Percentiles rank a stretch among this genome's conserved stretches.
Evolutionary conservation across 352 stramenopile species (phyloP).

Genomic region (Pythium plurisporium): DNA sequence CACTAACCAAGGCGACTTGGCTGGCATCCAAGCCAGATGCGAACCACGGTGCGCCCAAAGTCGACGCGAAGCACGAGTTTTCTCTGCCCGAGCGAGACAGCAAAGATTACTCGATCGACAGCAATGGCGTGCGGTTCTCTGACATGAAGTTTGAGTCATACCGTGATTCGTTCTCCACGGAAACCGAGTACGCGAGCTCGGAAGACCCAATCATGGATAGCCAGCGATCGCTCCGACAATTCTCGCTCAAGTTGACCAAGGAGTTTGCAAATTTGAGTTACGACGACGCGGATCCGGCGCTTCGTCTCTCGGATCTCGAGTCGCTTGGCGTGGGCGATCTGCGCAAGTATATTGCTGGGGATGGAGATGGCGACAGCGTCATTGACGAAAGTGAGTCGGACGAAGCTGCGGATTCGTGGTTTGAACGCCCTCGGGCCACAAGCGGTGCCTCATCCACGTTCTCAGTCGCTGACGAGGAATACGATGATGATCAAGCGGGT

Average conservation of each 20-base stretch:
- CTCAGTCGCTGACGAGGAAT: background rate
- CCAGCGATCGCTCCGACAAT: background rate
- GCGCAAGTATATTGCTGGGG: background rate
- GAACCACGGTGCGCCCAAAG: too few relatives aligned
- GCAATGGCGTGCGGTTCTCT: too few relatives aligned
- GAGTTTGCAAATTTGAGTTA: background rate
- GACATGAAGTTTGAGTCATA: too few relatives aligned
- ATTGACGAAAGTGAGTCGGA: too few relatives aligned
- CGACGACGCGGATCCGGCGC: background rate
- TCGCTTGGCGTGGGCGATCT: background rate
- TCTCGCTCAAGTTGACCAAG: background rate
- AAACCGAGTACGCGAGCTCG: background rate
- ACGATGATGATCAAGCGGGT: background rate
- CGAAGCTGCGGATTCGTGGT: too few relatives aligned
- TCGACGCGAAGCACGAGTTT: too few relatives aligned
- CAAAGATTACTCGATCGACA: too few relatives aligned
- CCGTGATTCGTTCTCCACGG: background rate
- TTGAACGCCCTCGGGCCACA: too few relatives aligned
- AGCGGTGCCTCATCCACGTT: too few relatives aligned
- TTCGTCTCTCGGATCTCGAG: background rate
- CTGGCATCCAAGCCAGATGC: too few relatives aligned
- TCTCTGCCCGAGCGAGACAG: too few relatives aligned
- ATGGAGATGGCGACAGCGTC: background rate
- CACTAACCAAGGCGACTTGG: too few relatives aligned
- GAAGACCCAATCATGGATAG: background rate